Evolutionary conservation across 2,329 filamentous ascomycete species (phyloP), one percentile per base, ranked within the genome.

Genomic region (Nakataea oryzae): DNA sequence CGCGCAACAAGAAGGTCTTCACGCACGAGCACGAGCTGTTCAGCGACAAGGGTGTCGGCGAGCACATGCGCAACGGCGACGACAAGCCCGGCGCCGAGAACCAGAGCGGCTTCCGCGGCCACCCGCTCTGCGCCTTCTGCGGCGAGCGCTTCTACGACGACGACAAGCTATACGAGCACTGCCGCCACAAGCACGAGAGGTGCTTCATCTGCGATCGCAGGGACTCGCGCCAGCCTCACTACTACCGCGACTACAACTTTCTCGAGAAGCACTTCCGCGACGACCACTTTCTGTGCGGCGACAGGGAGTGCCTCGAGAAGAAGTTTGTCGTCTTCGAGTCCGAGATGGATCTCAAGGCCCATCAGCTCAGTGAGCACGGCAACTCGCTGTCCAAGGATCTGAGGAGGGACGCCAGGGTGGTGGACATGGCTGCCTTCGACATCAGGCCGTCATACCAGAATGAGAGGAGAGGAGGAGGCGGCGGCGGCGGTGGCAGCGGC

Each of bases 21-120:
- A 97, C 95, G 1, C 95, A 99, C 75, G 95, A 99, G 75, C 95
- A 99, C 72, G 91, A 96, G 65, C 81, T 99, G 1, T 97, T 97
- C 73, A 88, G 90, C 0, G 83, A 86, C 65, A 84, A 87, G 65
- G 91, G 93, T 67, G 79, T 97, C 59, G 86, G 90, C 67, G 89
- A 86, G 69, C 95, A 99, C 73, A 96, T 97, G 82, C 89, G 86
- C 65, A 86, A 88, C 65, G 95, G 95, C 63, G 95, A 99, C 70
- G 91, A 97, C 72, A 88, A 88, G 66, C 93, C 93, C 4, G 93
- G 95, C 41, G 89, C 93, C 0, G 80, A 89, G 50, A 91, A 97
- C 69, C 95, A 97, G 78, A 97, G 90, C 30, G 95, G 95, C 0
- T 99, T 99, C 78, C 95, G 89, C 72, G 95, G 95, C 11, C 95